Conservation (phyloP, 176 grass and related monocot genomes). For the Coix lacrymajobi region DNA sequence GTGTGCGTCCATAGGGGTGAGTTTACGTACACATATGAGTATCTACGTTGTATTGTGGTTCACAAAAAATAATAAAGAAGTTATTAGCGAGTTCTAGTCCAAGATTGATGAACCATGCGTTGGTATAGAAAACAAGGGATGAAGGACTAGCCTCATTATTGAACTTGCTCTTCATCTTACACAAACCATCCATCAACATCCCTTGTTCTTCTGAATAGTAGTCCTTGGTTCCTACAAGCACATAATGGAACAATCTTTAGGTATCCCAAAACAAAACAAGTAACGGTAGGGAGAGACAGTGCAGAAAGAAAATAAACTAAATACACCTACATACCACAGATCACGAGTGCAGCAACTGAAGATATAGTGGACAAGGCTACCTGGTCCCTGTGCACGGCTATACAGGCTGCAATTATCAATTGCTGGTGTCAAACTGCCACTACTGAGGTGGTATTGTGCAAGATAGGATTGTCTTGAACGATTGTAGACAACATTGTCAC, state of each 20-base stretch:
- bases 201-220: not conserved
- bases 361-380: not conserved
- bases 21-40: too few species aligned
- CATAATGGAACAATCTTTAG: not conserved
- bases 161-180: not conserved
- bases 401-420: slow-evolving; percentile 11
- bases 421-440: not conserved
- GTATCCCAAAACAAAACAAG: not conserved
- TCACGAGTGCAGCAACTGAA: not conserved
- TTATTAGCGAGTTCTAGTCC: not conserved
- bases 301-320: not conserved
- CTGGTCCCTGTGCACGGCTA: not conserved
- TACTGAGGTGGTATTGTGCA: slow-evolving; percentile 1
- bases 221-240: not conserved
- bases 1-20: too few species aligned
- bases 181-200: not conserved
- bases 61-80: not conserved
- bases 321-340: not conserved
- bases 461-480: not conserved
- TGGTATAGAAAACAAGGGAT: not conserved
- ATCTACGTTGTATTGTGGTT: too few species aligned
- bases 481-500: slow-evolving; percentile 1
- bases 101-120: not conserved
- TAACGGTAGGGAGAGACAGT: not conserved
- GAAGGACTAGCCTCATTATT: not conserved